Conservation (phyloP, 1,284 basidiomycete genomes). For the Porogramme epimiltina region DNA sequence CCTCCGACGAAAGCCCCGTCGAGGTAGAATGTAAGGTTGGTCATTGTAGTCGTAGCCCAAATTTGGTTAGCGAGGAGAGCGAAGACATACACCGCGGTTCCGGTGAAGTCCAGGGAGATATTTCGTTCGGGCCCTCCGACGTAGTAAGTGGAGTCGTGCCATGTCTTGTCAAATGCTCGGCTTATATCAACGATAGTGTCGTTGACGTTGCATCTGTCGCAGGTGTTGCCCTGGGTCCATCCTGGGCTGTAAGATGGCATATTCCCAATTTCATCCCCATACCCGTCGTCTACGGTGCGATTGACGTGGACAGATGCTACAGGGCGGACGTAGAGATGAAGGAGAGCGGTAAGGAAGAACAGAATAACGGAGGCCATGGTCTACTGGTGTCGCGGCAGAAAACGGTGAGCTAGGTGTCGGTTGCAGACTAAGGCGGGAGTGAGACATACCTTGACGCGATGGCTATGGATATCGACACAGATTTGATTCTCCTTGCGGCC, state of each 20-base stretch:
- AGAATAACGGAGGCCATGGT: neutral
- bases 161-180: neutral
- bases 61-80: constrained; percentile 1
- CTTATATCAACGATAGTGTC: neutral
- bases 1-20: neutral
- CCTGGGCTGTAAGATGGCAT: neutral
- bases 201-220: neutral
- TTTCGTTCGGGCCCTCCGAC: neutral
- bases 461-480: no score
- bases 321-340: neutral
- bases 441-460: no score
- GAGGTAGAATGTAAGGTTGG: constrained; percentile 1
- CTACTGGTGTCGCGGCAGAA: no score
- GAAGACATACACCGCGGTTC: constrained; percentile 6
- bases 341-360: neutral
- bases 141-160: constrained; percentile 4
- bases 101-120: neutral
- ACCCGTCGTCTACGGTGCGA: constrained; percentile 11
- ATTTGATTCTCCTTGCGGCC: no score
- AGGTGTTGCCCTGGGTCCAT: constrained; percentile 10
- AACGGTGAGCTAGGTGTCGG: no score
- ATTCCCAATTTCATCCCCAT: constrained; percentile 4
- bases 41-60: neutral
- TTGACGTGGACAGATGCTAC: constrained; percentile 18
- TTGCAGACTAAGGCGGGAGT: no score